Conservation (phyloP, 805 yeast species). For the Komagataella kurtzmanii region DNA sequence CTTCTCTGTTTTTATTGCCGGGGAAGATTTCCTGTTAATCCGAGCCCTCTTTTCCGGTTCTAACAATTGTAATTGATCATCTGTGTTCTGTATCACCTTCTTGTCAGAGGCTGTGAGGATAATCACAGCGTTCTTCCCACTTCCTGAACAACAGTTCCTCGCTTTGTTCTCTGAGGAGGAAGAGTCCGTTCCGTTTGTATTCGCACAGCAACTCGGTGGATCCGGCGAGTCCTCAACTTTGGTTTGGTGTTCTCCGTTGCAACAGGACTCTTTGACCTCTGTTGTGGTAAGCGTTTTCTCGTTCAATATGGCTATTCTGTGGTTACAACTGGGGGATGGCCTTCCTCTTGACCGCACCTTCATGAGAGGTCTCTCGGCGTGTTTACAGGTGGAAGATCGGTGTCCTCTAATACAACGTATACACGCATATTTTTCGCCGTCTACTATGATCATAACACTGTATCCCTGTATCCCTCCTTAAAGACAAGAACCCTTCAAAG, state of each 20-base stretch:
- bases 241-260: background rate
- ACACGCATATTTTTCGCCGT: slow-evolving; percentile 74
- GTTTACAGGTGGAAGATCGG: slow-evolving; percentile 77
- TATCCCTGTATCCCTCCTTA: background rate
- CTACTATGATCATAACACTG: slow-evolving; percentile 54
- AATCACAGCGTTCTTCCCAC: slow-evolving; percentile 9
- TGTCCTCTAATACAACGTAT: slow-evolving; percentile 87
- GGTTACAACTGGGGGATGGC: slow-evolving; percentile 48
- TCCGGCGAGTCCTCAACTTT: slow-evolving; percentile 1
- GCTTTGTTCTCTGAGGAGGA: background rate
- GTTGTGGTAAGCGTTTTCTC: slow-evolving; percentile 12
- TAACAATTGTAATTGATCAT: background rate
- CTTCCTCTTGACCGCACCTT: slow-evolving; percentile 88
- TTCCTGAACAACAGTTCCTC: background rate
- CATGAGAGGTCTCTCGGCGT: slow-evolving; percentile 64
- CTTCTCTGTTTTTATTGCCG: background rate
- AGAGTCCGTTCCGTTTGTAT: slow-evolving; percentile 1
- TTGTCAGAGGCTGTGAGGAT: slow-evolving; percentile 19
- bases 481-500: slow-evolving; percentile 2
- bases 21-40: background rate
- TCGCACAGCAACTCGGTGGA: background rate
- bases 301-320: slow-evolving; percentile 48
- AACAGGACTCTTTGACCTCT: background rate
- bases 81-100: slow-evolving; percentile 10
- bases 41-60: background rate